These are phyloP conservation scores for Kwoniella shandongensis DNA, from an alignment of 768 basidiomycete species.

Conservation along the genomic window DNA sequence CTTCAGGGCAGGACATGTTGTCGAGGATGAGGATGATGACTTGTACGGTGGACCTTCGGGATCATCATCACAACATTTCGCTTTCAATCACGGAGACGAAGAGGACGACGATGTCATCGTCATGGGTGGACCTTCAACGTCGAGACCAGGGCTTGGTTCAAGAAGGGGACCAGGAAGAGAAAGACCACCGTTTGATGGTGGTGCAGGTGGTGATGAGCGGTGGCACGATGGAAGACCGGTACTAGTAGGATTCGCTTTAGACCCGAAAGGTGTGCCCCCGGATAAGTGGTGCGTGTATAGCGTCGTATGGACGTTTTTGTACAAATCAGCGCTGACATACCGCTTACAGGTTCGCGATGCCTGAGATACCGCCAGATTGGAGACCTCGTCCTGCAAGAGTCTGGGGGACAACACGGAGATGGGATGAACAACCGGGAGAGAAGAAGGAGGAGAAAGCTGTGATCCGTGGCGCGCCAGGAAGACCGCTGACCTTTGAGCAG, in stretches of 20 bases:
- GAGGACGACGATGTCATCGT: conserved; percentile 62
- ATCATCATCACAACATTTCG: conserved; percentile 23
- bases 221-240: conserved; percentile 77
- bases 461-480: conserved; percentile 56
- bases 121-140: conserved; percentile 33
- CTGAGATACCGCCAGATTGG: conserved; percentile 82
- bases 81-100: conserved; percentile 59
- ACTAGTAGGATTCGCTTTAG: conserved; percentile 72
- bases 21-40: conserved; percentile 90
- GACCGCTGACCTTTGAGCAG: conserved; percentile 69
- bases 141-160: conserved; percentile 7
- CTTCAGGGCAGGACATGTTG: conserved; percentile 49
- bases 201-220: conserved; percentile 36
- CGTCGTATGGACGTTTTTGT: neutral
- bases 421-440: conserved; percentile 37
- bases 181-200: no score
- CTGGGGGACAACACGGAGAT: conserved; percentile 59
- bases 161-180: neutral
- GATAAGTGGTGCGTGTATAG: conserved; percentile 50
- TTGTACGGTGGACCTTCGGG: conserved; percentile 29
- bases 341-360: conserved; percentile 70
- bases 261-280: conserved; percentile 51
- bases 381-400: conserved; percentile 76
- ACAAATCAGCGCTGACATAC: neutral
- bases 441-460: conserved; percentile 36